Conservation (phyloP, 306 rosid genomes). For the Cucurbita ficifolia region DNA sequence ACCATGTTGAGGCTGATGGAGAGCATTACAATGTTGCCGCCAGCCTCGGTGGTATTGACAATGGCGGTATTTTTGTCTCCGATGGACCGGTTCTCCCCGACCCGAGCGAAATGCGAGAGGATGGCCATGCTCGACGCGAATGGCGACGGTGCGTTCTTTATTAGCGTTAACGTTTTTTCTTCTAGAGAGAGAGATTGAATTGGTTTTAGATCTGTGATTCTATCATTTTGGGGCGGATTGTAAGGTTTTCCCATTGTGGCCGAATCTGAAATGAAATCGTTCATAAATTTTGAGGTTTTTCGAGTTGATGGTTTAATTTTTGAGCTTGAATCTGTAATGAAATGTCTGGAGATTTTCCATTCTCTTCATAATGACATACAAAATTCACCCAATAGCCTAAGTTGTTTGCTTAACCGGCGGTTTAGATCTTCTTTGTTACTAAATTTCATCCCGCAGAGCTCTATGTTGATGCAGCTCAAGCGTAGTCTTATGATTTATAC, state of each 20-base stretch:
- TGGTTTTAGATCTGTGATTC: background rate
- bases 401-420: background rate
- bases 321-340: background rate
- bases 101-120: conserved; percentile 58
- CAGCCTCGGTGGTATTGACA: background rate
- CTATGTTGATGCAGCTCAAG: background rate
- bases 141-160: conserved; percentile 65
- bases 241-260: background rate
- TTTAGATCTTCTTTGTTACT: background rate
- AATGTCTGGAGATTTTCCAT: background rate
- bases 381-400: background rate
- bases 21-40: background rate
- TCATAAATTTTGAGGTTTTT: background rate
- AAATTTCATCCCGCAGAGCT: background rate
- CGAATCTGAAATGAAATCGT: background rate
- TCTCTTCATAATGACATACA: background rate
- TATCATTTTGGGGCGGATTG: background rate
- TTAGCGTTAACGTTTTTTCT: background rate
- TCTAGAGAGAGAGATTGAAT: background rate
- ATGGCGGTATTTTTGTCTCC: conserved; percentile 23
- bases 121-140: conserved; percentile 60
- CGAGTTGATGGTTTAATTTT: background rate
- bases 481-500: background rate
- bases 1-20: conserved; percentile 15
- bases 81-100: conserved; percentile 57